Evolutionary conservation across 139 green algal genomes (phyloP).

Genomic region (Volvox africanus): DNA sequence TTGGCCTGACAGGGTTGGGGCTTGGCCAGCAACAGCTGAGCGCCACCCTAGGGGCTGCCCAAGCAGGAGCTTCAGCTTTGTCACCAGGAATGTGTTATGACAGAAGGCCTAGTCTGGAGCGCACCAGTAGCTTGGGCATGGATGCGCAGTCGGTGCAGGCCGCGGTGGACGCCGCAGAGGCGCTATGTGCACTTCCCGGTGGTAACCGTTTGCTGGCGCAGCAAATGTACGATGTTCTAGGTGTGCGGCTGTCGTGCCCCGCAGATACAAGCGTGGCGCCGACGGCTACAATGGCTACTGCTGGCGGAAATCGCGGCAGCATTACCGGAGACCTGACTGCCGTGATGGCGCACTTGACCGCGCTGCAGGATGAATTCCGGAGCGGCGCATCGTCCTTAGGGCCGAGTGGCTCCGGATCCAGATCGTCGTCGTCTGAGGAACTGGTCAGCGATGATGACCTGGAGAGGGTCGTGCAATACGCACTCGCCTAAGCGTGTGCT

Average conservation of each 20-base stretch:
- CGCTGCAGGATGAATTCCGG: background rate
- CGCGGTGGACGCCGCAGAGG: conserved; percentile 32
- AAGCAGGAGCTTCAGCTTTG: no score
- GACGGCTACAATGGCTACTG: background rate
- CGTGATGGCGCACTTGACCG: background rate
- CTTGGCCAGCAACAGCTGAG: background rate
- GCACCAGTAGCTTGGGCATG: background rate
- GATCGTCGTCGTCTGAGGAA: background rate
- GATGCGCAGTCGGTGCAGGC: background rate
- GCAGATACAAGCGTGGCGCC: background rate
- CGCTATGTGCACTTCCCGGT: conserved; percentile 17
- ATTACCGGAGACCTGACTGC: background rate
- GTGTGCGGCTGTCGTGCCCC: background rate
- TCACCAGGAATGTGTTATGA: background rate
- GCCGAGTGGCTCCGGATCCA: background rate
- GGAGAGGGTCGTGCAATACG: conserved; percentile 33
- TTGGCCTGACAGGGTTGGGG: background rate
- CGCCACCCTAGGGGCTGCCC: background rate
- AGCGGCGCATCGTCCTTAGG: background rate
- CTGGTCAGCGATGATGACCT: conserved; percentile 28
- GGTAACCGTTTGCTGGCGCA: conserved; percentile 28
- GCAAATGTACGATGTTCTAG: conserved; percentile 45
- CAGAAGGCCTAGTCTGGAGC: background rate
- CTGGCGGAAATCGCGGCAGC: background rate
- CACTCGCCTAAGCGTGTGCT: background rate